Evolutionary conservation across 73 alveolate genomes (phyloP).

Genomic region (Tetrahymena borealis): DNA sequence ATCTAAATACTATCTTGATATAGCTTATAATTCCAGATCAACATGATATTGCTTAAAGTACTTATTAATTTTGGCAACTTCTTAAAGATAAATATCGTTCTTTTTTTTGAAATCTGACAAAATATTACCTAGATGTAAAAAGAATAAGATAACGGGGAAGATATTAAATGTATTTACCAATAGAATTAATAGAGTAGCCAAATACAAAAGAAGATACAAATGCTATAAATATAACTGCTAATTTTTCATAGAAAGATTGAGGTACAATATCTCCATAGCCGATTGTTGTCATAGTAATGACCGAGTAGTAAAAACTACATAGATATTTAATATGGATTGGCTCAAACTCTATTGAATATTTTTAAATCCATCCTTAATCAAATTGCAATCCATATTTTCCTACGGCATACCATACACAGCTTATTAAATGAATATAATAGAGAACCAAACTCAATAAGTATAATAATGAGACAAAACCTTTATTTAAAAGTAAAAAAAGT

Average conservation of each 20-base stretch:
- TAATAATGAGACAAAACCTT: not conserved
- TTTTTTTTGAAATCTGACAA: not conserved
- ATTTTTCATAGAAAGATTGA: not conserved
- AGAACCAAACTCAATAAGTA: not conserved
- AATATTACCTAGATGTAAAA: not conserved
- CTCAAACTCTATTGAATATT: not conserved
- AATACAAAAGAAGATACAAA: not conserved
- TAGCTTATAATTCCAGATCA: not conserved
- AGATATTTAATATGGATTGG: not conserved
- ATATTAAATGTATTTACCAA: not conserved
- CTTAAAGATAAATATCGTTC: not conserved
- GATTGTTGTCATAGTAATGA: not conserved
- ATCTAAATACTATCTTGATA: not conserved
- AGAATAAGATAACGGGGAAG: not conserved
- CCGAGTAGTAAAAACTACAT: not conserved
- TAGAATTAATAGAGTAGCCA: not conserved
- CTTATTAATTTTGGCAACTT: not conserved
- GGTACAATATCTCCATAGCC: not conserved
- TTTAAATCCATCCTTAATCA: not conserved
- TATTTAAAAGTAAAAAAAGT: too few species aligned
- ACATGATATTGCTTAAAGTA: not conserved
- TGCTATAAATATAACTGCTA: not conserved
- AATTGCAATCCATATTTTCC: not conserved
- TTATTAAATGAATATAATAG: not conserved
- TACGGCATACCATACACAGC: not conserved